Conservation (phyloP, 345 rosid species). For the Excoecaria cochinchinensis region DNA sequence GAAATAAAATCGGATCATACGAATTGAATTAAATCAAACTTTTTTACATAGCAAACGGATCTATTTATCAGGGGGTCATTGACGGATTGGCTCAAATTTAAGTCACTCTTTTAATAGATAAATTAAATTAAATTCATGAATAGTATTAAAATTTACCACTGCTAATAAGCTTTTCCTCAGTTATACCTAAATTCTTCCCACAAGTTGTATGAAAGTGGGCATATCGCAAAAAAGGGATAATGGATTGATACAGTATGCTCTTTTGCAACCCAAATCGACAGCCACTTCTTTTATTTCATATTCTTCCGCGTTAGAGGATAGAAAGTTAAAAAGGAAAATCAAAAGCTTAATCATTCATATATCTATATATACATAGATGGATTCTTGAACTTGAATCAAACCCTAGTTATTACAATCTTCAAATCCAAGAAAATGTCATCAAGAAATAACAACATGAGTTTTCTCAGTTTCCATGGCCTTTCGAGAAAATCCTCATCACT, state of each 20-base stretch:
- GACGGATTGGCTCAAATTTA: too few species aligned
- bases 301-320: slow-evolving; percentile 14
- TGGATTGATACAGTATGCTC: neutral
- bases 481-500: slow-evolving; percentile 19
- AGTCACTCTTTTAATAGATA: too few species aligned
- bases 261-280: neutral
- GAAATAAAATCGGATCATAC: too few species aligned
- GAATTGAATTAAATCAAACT: too few species aligned
- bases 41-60: too few species aligned
- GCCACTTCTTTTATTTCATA: neutral
- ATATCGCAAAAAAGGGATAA: neutral
- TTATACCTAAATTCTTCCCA: neutral
- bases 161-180: neutral
- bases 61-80: too few species aligned
- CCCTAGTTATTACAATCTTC: neutral
- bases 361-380: neutral
- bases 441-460: slow-evolving; percentile 15
- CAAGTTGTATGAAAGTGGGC: slow-evolving; percentile 1
- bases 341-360: neutral
- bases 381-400: neutral
- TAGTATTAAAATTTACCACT: too few species aligned
- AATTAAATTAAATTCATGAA: too few species aligned
- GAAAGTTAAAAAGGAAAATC: neutral
- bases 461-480: slow-evolving; percentile 30
- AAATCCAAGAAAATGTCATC: slow-evolving; percentile 14